phyloP scores from a whole-genome alignment of 2,329 filamentous ascomycete genomes.

The Sordariomycetes sp. region DNA sequence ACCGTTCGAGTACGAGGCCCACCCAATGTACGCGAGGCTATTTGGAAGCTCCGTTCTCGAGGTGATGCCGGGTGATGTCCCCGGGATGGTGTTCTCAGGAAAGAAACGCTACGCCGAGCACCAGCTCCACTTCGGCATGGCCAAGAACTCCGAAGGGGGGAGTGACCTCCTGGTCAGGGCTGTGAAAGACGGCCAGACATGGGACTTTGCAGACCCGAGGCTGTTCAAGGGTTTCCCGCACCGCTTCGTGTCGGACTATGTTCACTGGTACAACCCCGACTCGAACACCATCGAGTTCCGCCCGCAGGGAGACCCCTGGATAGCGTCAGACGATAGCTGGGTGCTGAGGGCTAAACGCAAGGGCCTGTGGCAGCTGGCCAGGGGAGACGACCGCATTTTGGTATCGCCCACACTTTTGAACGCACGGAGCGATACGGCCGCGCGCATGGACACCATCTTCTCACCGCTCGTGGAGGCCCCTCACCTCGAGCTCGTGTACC shows the following conservation, averaged over 20 bases:
- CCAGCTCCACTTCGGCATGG: slow-evolving; percentile 22
- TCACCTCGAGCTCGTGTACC: neutral
- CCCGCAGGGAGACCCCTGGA: slow-evolving; percentile 15
- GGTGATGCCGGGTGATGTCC: slow-evolving; percentile 24
- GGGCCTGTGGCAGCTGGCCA: slow-evolving; percentile 12
- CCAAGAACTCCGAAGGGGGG: neutral
- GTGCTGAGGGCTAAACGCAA: slow-evolving; percentile 7
- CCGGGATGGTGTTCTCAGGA: slow-evolving; percentile 28
- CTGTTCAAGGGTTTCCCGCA: slow-evolving; percentile 20
- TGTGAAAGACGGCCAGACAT: slow-evolving; percentile 1
- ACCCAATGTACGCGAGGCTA: slow-evolving; percentile 26
- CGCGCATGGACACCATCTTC: neutral
- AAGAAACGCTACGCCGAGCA: slow-evolving; percentile 18
- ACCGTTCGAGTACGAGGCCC: slow-evolving; percentile 28
- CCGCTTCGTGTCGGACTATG: slow-evolving; percentile 24
- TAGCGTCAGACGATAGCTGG: slow-evolving; percentile 11
- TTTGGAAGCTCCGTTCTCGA: slow-evolving; percentile 32
- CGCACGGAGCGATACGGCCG: neutral
- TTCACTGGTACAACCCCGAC: slow-evolving; percentile 33
- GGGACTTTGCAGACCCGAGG: slow-evolving; percentile 21
- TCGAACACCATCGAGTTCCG: slow-evolving; percentile 21
- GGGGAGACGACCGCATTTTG: neutral
- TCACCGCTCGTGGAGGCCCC: neutral
- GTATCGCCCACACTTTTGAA: neutral
- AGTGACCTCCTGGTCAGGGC: slow-evolving; percentile 21